phyloP scores from a whole-genome alignment of 2,329 filamentous ascomycete genomes.

The Botryotinia calthae region DNA sequence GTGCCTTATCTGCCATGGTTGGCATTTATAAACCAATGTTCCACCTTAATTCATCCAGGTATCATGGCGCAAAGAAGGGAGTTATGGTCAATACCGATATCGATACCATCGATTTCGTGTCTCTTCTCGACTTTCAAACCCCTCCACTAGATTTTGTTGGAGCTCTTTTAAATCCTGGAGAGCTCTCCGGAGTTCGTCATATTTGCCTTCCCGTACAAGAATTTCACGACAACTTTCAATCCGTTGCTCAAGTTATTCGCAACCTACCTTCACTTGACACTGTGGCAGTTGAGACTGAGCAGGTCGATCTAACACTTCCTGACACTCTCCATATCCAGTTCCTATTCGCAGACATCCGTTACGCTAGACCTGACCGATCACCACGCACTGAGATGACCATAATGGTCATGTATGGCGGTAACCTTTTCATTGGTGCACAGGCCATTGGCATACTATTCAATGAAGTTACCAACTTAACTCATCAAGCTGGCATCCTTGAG shows the following conservation, averaged over 20 bases:
- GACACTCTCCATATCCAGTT: background rate
- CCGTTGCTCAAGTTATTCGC: background rate
- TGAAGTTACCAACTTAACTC: background rate
- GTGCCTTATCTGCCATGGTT: background rate
- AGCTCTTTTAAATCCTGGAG: background rate
- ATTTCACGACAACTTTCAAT: background rate
- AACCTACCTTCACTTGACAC: constrained; percentile 2
- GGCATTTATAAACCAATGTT: background rate
- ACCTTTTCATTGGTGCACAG: background rate
- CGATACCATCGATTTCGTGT: background rate
- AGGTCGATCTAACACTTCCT: background rate
- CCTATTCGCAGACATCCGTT: background rate
- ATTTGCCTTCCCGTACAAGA: background rate
- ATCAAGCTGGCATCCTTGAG: constrained; percentile 3
- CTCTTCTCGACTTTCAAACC: background rate
- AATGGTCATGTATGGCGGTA: background rate
- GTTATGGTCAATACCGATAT: background rate
- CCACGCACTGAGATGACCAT: constrained; percentile 14
- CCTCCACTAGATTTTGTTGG: background rate
- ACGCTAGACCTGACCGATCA: background rate
- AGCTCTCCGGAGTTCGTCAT: background rate
- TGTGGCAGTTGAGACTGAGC: background rate
- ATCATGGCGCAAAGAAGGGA: background rate
- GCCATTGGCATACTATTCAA: background rate
- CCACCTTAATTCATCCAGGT: background rate